Evolutionary conservation across 345 rosid genomes (phyloP).

Genomic region (Sisymbrium altissimum): DNA sequence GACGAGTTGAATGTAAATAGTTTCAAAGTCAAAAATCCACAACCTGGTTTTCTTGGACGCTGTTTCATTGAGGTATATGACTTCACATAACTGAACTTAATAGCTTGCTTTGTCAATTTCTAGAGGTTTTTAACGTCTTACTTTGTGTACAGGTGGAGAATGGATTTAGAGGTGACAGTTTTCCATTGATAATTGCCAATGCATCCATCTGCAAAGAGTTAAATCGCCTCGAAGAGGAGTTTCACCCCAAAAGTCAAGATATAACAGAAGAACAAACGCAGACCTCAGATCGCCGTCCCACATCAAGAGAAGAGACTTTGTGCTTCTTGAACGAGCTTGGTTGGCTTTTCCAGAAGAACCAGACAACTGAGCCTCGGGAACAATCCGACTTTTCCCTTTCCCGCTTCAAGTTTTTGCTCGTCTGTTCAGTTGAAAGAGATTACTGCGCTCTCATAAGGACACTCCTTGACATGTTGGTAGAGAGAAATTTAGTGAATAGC

Average conservation of each 20-base stretch:
- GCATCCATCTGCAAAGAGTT: conserved; percentile 75
- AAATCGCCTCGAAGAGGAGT: conserved; percentile 66
- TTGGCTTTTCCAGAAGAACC: conserved; percentile 79
- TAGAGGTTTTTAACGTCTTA: background rate
- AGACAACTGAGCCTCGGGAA: conserved; percentile 25
- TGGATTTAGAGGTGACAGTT: conserved; percentile 78
- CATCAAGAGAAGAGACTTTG: conserved; percentile 60
- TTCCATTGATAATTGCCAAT: conserved; percentile 81
- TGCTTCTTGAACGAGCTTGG: conserved; percentile 91
- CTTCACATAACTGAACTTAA: background rate
- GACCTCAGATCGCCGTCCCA: conserved; percentile 36
- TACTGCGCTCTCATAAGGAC: conserved; percentile 58
- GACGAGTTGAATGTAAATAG: conserved; percentile 56
- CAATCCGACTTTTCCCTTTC: conserved; percentile 45
- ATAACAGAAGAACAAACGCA: conserved; percentile 44
- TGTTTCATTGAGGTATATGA: conserved; percentile 84
- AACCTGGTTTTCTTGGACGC: conserved; percentile 53
- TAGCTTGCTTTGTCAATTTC: background rate
- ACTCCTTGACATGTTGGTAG: conserved; percentile 61
- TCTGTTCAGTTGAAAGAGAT: conserved; percentile 75
- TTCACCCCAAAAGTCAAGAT: conserved; percentile 40
- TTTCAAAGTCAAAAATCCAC: conserved; percentile 45
- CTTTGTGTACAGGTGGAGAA: conserved; percentile 66
- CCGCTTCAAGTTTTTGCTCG: conserved; percentile 70
- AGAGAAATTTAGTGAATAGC: conserved; percentile 41